Percentiles rank a stretch among this genome's conserved stretches.
Conservation (phyloP, 2,329 filamentous ascomycete species). For the Apiospora pterosperma region DNA sequence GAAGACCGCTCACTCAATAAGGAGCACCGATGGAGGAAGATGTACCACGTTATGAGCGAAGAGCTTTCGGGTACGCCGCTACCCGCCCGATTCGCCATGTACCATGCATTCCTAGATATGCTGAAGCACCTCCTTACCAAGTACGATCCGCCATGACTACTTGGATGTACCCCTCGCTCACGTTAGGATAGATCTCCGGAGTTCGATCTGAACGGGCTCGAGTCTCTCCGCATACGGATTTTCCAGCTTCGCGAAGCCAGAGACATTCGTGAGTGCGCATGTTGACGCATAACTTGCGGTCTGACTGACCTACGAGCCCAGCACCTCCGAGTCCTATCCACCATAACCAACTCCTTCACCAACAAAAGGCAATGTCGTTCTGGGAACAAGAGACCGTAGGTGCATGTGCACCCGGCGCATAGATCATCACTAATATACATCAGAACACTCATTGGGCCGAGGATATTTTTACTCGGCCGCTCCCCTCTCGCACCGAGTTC, state of each 20-base stretch:
- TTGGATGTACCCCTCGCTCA: conserved; percentile 12
- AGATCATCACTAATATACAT: neutral
- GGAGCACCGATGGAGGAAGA: conserved; percentile 53
- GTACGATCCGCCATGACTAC: conserved; percentile 29
- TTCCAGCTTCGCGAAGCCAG: conserved; percentile 50
- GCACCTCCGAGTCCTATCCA: conserved; percentile 24
- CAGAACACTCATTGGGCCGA: conserved; percentile 59
- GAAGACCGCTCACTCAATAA: conserved; percentile 46
- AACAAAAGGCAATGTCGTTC: conserved; percentile 22
- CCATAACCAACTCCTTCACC: conserved; percentile 16
- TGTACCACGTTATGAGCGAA: conserved; percentile 53
- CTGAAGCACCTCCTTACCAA: conserved; percentile 46
- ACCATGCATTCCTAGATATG: conserved; percentile 50
- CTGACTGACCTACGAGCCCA: conserved; percentile 3
- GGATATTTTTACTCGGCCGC: conserved; percentile 53
- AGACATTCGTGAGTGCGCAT: conserved; percentile 43
- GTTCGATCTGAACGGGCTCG: conserved; percentile 55
- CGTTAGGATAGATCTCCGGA: conserved; percentile 38
- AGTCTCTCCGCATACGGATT: conserved; percentile 45
- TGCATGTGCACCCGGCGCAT: neutral
- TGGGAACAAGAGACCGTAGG: conserved; percentile 25
- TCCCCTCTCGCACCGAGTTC: conserved; percentile 48
- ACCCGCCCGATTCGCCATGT: conserved; percentile 51
- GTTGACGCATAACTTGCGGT: neutral
- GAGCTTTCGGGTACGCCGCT: conserved; percentile 50